phyloP scores from a whole-genome alignment of 2,329 filamentous ascomycete genomes.

The Cryphonectria carpinicola region DNA sequence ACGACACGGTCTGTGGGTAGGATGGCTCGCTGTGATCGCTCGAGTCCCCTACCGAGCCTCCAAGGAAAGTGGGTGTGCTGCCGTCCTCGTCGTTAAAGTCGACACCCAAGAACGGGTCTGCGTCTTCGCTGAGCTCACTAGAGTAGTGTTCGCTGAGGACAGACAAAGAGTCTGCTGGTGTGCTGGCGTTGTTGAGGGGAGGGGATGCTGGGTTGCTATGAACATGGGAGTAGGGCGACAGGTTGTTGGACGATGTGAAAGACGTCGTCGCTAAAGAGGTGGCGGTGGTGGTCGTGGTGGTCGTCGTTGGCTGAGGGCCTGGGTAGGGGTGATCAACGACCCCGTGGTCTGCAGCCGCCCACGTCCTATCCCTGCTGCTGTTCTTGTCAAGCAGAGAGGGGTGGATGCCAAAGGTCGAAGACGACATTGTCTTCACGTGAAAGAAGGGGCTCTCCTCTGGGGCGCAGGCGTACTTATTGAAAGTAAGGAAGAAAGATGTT shows the following conservation, averaged over 20 bases:
- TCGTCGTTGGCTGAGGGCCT: constrained; percentile 7
- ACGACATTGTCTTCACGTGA: constrained; percentile 32
- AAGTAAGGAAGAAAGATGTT: constrained; percentile 11
- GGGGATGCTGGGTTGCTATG: constrained; percentile 47
- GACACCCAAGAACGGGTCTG: constrained; percentile 56
- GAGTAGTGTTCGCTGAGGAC: constrained; percentile 50
- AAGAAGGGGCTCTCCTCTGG: constrained; percentile 22
- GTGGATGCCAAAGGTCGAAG: constrained; percentile 25
- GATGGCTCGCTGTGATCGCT: constrained; percentile 23
- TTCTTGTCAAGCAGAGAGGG: constrained; percentile 29
- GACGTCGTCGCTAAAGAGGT: constrained; percentile 38
- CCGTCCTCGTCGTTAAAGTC: constrained; percentile 51
- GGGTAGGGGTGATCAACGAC: constrained; percentile 26
- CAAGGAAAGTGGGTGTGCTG: constrained; percentile 41
- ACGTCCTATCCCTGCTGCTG: constrained; percentile 24
- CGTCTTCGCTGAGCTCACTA: constrained; percentile 51
- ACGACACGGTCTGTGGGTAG: constrained; percentile 9
- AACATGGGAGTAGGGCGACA: constrained; percentile 48
- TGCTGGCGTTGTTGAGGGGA: constrained; percentile 43
- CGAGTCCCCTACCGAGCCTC: constrained; percentile 2
- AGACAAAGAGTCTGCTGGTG: constrained; percentile 55
- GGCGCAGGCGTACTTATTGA: constrained; percentile 27
- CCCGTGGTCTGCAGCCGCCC: constrained; percentile 16
- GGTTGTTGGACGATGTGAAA: constrained; percentile 43
- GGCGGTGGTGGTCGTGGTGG: not conserved